Percentiles rank a stretch among this genome's conserved stretches.
These are phyloP conservation scores for Lycium barbarum DNA, from an alignment of 257 asterid species.

Conservation along the genomic window DNA sequence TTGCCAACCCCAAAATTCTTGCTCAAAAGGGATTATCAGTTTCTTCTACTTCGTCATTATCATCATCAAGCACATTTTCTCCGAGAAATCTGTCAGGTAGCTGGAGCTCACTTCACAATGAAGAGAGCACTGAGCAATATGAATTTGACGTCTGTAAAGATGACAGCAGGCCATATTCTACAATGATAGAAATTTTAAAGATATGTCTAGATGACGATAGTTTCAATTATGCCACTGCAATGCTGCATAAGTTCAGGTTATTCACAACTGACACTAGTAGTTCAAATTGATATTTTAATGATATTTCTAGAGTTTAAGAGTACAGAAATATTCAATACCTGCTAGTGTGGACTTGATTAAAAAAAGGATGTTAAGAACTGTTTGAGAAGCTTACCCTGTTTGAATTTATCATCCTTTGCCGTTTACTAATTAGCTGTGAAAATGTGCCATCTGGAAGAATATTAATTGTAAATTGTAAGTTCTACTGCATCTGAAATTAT, in stretches of 20 bases:
- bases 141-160: slow-evolving; percentile 54
- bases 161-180: slow-evolving; percentile 54
- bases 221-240: slow-evolving; percentile 66
- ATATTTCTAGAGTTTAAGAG: slow-evolving; percentile 25
- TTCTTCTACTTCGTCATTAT: slow-evolving; percentile 75
- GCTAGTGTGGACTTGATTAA: slow-evolving; percentile 13
- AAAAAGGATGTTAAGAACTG: background rate
- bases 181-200: slow-evolving; percentile 58
- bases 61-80: slow-evolving; percentile 82
- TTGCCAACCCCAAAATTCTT: slow-evolving; percentile 50
- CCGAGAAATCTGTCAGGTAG: slow-evolving; percentile 78
- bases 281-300: background rate
- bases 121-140: slow-evolving; percentile 50
- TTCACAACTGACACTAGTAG: background rate
- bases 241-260: slow-evolving; percentile 89
- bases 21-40: slow-evolving; percentile 57
- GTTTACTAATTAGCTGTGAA: background rate
- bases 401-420: slow-evolving; percentile 12
- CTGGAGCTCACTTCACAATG: slow-evolving; percentile 77
- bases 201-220: slow-evolving; percentile 71
- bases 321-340: background rate
- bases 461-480: slow-evolving; percentile 12
- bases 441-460: background rate
- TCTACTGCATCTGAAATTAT: background rate
- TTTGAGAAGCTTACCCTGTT: background rate